Base-by-base conservation (phyloP, 495 filamentous ascomycete genomes). In the Penicillium diatomitis region DNA sequence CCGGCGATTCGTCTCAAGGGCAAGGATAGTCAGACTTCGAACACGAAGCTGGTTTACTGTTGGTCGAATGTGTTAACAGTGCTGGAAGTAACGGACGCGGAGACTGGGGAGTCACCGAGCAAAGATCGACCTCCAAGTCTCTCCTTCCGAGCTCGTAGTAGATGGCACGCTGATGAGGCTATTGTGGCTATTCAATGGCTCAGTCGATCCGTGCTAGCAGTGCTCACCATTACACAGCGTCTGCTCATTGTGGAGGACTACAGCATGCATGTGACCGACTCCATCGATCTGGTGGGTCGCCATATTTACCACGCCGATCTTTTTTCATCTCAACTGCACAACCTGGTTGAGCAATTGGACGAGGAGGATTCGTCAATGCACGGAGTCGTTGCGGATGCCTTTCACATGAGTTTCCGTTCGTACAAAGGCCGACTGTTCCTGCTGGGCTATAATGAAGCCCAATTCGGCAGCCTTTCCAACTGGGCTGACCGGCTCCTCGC, bases 401-500 rank as follows among this genome's bases (percentile, higher is more conserved):
- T 96, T 56, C 87, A 92, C 60, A 95, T 96, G 84, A 96, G 94
- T 62, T 90, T 97, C 64, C 87, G 87, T 51, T 80, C 87, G 4
- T 96, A 96, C 65, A 98, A 97, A 66, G 90, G 94, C 10, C 82
- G 92, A 8, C 72, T 96, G 38, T 98, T 97, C 60, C 71, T 97
- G 8, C 73, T 98, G 20, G 91, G 91, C 37, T 88, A 87, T 70
- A 88, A 86, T 61, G 92, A 97, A 57, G 67, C 95, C 6, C 85
- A 88, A 3, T 82, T 97, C 41, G 92, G 92, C 20, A 85, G 82
- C 32, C 68, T 98, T 40, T 96, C 94, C 8, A 97, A 97, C 57
- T 98, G 92, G 92, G 92, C 92, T n/a, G 92, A 98, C 68, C 77
- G 92, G 51, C 72, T 98, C n/a, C 80, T 95, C 46, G 90, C 91